Percentiles rank a stretch among this genome's conserved stretches.
phyloP scores from a whole-genome alignment of 2,329 filamentous ascomycete genomes.

The Pseudogymnoascus sp. region DNA sequence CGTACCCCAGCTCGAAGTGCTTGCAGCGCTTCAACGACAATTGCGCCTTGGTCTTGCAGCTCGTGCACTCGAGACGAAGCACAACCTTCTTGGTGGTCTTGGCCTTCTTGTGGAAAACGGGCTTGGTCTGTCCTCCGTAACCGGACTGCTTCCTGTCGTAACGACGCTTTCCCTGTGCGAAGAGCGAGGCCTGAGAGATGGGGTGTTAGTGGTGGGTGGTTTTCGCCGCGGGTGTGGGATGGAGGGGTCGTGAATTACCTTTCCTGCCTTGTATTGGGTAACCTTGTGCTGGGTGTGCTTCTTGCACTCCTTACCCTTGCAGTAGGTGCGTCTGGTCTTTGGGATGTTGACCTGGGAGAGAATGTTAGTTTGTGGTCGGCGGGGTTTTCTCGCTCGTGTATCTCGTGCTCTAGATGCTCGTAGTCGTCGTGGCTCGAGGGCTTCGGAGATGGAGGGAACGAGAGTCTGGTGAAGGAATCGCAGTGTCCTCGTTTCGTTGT shows the following conservation, averaged over 20 bases:
- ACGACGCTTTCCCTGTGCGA: constrained; percentile 98
- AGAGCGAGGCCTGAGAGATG: constrained; percentile 65
- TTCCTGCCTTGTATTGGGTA: constrained; percentile 95
- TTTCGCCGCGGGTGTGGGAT: background rate
- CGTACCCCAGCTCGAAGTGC: constrained; percentile 99
- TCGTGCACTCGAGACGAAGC: constrained; percentile 92
- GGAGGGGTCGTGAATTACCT: constrained; percentile 46
- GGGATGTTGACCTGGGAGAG: constrained; percentile 77
- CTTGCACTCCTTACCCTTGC: constrained; percentile 91
- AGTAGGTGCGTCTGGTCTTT: constrained; percentile 95
- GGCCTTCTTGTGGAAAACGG: constrained; percentile 99
- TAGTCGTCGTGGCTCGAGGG: background rate
- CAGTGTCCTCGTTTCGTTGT: background rate
- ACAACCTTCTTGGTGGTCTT: constrained; percentile 99
- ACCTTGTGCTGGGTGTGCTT: constrained; percentile 90
- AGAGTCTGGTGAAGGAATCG: background rate
- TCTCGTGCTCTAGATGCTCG: constrained; percentile 1
- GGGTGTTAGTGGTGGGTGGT: background rate
- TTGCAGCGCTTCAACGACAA: constrained; percentile 99
- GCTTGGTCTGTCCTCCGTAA: constrained; percentile 99
- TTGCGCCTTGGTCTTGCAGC: constrained; percentile 98
- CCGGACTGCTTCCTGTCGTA: constrained; percentile 98
- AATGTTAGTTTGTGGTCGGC: constrained; percentile 8
- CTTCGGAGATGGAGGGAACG: background rate
- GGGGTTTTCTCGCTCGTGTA: constrained; percentile 3